These are phyloP conservation scores for Trichoderma atrobrunneum DNA, from an alignment of 2,329 filamentous ascomycete species.

Conservation along the genomic window DNA sequence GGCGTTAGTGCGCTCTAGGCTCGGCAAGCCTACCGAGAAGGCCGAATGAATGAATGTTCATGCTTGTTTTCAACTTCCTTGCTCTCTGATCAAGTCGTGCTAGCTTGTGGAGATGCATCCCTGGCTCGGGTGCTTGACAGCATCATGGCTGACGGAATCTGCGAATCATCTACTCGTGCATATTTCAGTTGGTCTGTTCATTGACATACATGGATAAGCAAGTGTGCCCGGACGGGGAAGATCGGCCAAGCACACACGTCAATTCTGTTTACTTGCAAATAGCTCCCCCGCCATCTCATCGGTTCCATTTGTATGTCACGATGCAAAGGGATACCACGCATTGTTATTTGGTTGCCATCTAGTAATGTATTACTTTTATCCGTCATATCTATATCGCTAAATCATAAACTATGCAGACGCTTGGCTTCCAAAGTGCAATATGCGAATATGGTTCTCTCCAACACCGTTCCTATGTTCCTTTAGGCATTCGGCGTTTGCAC, in stretches of 20 bases:
- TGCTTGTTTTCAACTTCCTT: background rate
- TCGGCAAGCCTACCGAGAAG: background rate
- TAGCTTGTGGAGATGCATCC: background rate
- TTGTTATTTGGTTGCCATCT: background rate
- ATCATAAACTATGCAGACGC: background rate
- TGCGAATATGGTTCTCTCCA: background rate
- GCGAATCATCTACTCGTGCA: background rate
- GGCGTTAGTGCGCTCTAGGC: background rate
- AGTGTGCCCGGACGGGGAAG: background rate
- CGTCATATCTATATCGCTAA: background rate
- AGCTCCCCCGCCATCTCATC: no score
- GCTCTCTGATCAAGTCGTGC: background rate
- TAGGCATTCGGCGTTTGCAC: background rate
- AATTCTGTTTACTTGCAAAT: no score
- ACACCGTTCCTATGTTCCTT: background rate
- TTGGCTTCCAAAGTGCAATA: background rate
- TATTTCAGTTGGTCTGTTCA: background rate
- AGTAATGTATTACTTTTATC: background rate
- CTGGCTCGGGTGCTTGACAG: background rate
- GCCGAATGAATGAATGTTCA: background rate
- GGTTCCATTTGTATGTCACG: background rate
- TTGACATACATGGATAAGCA: background rate
- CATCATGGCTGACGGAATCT: background rate
- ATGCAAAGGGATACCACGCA: background rate
- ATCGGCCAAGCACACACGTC: no score